phyloP scores from a whole-genome alignment of 225 moss, liverwort and hornwort genomes.

The Neckera pumila region DNA sequence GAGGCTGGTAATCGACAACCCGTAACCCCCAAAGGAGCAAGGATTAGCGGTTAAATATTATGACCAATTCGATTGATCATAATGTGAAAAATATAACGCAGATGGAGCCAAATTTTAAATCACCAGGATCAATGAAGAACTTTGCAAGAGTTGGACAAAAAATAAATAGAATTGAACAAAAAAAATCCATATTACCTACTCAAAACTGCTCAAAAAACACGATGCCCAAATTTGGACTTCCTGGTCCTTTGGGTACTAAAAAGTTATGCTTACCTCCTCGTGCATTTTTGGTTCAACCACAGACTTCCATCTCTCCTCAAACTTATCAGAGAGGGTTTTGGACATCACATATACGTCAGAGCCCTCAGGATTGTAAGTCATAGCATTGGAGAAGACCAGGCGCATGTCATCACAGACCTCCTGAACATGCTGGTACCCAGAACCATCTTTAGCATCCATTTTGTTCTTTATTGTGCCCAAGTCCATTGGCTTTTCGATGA shows the following conservation, averaged over 20 bases:
- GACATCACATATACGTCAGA: conserved; percentile 90
- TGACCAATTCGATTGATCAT: background rate
- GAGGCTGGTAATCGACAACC: background rate
- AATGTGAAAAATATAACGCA: background rate
- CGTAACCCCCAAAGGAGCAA: background rate
- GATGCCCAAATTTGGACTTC: background rate
- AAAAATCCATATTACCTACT: background rate
- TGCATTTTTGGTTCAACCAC: conserved; percentile 78
- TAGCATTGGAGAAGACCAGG: conserved; percentile 87
- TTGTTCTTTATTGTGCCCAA: conserved; percentile 83
- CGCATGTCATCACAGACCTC: conserved; percentile 82
- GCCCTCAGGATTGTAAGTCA: conserved; percentile 78
- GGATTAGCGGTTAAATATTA: background rate
- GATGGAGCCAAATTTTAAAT: background rate
- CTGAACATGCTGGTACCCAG: conserved; percentile 86
- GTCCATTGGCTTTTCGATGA: conserved; percentile 94
- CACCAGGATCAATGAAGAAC: background rate
- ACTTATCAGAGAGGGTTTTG: conserved; percentile 82
- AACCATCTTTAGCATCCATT: conserved; percentile 90
- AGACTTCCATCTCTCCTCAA: conserved; percentile 95
- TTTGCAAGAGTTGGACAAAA: background rate
- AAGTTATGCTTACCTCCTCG: conserved; percentile 59
- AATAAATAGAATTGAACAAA: background rate
- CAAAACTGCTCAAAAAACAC: background rate
- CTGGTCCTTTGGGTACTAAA: background rate